A percentile compares a stretch with the other conserved stretches of the same genome.
Conservation (phyloP, 352 stramenopile species). For the Phytophthora chlamydospora region DNA sequence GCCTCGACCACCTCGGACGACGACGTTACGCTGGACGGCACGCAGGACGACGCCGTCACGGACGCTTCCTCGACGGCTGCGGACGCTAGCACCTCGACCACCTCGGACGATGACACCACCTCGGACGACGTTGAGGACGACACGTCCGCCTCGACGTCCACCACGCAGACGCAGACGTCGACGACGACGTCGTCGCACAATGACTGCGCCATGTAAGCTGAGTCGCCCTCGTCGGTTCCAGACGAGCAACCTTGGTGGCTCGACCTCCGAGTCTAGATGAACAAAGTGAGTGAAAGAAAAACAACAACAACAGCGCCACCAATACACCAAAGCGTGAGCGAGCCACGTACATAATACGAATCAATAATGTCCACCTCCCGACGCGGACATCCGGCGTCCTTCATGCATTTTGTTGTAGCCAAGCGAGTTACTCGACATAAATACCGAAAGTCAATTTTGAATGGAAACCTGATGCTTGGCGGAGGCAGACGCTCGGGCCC, state of each 20-base stretch:
- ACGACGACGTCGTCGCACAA: conserved; percentile 29
- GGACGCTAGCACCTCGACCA: neutral
- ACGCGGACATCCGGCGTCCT: too few relatives aligned
- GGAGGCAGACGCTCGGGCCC: too few relatives aligned
- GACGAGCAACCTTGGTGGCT: too few relatives aligned
- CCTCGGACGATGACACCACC: conserved; percentile 5
- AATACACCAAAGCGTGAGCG: too few relatives aligned
- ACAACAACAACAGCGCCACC: too few relatives aligned
- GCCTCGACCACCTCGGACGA: conserved; percentile 8
- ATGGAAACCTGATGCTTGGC: too few relatives aligned
- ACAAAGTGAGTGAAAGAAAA: conserved; percentile 1
- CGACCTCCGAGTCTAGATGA: conserved; percentile 3
- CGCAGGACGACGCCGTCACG: conserved; percentile 1
- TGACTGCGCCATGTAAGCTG: conserved; percentile 40
- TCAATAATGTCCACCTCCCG: too few relatives aligned
- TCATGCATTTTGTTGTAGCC: too few relatives aligned
- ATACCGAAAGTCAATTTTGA: too few relatives aligned
- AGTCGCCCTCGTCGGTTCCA: too few relatives aligned
- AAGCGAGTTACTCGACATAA: too few relatives aligned
- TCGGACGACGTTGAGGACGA: conserved; percentile 14
- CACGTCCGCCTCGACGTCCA: conserved; percentile 9
- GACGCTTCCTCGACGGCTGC: conserved; percentile 1
- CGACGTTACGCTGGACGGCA: conserved; percentile 8
- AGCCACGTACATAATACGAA: too few relatives aligned
- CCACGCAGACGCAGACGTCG: conserved; percentile 19